A percentile compares a stretch with the other conserved stretches of the same genome.
These are phyloP conservation scores for Haberlea rhodopensis DNA, from an alignment of 257 asterid genomes.

Conservation along the genomic window DNA sequence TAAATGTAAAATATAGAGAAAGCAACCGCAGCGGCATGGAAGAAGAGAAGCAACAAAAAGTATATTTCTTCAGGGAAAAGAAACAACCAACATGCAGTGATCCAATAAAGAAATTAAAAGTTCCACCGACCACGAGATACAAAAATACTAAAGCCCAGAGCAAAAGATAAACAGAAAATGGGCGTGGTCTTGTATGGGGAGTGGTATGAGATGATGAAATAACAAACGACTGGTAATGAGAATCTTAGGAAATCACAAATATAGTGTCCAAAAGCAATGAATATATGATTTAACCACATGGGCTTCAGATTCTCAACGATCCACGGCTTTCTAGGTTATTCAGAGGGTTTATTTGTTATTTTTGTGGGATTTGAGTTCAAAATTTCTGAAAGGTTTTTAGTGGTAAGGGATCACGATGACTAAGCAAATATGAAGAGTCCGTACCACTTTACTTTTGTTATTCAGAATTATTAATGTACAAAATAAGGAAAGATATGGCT, in stretches of 20 bases:
- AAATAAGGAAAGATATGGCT: too few species aligned
- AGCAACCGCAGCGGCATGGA: conserved; percentile 22
- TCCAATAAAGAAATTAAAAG: conserved; percentile 22
- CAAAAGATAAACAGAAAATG: too few species aligned
- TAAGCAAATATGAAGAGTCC: too few species aligned
- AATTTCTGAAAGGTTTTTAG: too few species aligned
- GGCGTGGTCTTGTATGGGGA: background rate
- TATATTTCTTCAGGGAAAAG: conserved; percentile 25
- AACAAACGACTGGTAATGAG: background rate
- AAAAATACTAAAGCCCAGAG: background rate
- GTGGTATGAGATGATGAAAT: background rate
- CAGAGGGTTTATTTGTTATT: background rate
- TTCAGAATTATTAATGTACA: too few species aligned
- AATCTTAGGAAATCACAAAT: background rate
- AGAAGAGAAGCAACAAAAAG: conserved; percentile 17
- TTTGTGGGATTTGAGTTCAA: too few species aligned
- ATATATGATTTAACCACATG: background rate
- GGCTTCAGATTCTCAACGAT: background rate
- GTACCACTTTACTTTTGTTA: too few species aligned
- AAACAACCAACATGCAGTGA: conserved; percentile 42
- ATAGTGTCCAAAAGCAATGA: background rate
- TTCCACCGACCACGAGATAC: background rate
- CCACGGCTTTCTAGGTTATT: background rate
- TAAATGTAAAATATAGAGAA: background rate
- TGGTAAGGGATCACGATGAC: too few species aligned